Evolutionary conservation across 2,329 filamentous ascomycete genomes (phyloP), one percentile per base, ranked within the genome.

Genomic region (Camillea tinctor): DNA sequence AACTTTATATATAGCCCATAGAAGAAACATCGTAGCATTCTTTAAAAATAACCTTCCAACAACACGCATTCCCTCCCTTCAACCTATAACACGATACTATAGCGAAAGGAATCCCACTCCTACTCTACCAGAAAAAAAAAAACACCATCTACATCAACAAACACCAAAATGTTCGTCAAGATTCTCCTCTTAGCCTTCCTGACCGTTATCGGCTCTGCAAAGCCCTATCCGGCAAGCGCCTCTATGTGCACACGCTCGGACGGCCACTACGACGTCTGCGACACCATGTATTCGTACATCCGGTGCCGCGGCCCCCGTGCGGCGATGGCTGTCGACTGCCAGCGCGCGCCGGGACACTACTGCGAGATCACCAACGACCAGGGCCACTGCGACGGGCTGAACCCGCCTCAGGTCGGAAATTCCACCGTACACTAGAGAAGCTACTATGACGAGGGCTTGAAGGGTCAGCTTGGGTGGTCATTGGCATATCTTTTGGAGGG

Each of bases 251-350:
- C 49, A 19, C 57, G 62, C 19, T 44, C 55, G 19, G n/a, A 26
- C 13, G 64, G 60, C n/a, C 21, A 54, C 57, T 66, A 66, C 44
- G 62, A 64, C 50, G 55, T 66, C 58, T 66, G 64, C 60, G 64
- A 66, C 52, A 66, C 64, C 1, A n/a, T 57, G 21, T 51, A 63
- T 57, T 66, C 64, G 49, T 66, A 56, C 40, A 17, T 64, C 22
- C 24, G 60, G 48, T 66, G 64, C 52, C 49, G 51, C 21, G 64
- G 60, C 23, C 26, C 6, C 11, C 19, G 13, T 11, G 54, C 64
- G 3, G 61, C 56, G 54, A 66, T 63, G 64, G 58, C 51, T 20
- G 60, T 64, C 19, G 64, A 66, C 55, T 66, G 64, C 50, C 48
- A 51, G 11, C 56, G 40, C 1, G 20, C 30, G 50, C 58, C 62